phyloP scores from a whole-genome alignment of 2,329 filamentous ascomycete genomes.

The Blastomyces parvus region DNA sequence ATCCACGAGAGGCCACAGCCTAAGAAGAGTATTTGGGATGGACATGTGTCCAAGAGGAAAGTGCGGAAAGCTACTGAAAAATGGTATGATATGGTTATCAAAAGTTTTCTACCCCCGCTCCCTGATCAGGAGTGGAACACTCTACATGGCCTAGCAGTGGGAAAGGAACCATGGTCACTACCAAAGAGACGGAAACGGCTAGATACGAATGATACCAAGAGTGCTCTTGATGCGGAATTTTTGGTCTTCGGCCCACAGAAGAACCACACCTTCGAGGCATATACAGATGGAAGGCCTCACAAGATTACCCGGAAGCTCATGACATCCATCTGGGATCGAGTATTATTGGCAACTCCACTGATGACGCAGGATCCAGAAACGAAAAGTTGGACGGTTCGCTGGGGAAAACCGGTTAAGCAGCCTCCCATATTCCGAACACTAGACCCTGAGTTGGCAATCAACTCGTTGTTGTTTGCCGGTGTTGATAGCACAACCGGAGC shows the following conservation, averaged over 20 bases:
- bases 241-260: constrained; percentile 31
- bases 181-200: constrained; percentile 21
- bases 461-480: constrained; percentile 13
- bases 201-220: constrained; percentile 4
- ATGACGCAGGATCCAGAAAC: constrained; percentile 18
- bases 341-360: constrained; percentile 27
- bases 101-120: constrained; percentile 31
- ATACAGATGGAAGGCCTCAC: constrained; percentile 31
- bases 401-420: constrained; percentile 18
- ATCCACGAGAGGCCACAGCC: constrained; percentile 22
- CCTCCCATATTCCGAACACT: constrained; percentile 11
- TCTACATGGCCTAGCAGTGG: constrained; percentile 28
- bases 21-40: constrained; percentile 29
- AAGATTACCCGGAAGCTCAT: constrained; percentile 33
- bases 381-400: constrained; percentile 23
- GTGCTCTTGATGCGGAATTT: constrained; percentile 21
- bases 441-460: constrained; percentile 10
- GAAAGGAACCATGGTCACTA: constrained; percentile 25
- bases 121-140: constrained; percentile 28
- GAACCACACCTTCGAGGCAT: constrained; percentile 27
- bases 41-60: constrained; percentile 23
- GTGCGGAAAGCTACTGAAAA: constrained; percentile 27
- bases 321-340: constrained; percentile 29
- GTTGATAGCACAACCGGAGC: constrained; percentile 12
- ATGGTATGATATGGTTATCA: constrained; percentile 30